A percentile compares a stretch with the other conserved stretches of the same genome.
Evolutionary conservation across 139 green algal species (phyloP).

Genomic region (Edaphochlamys debaryana): DNA sequence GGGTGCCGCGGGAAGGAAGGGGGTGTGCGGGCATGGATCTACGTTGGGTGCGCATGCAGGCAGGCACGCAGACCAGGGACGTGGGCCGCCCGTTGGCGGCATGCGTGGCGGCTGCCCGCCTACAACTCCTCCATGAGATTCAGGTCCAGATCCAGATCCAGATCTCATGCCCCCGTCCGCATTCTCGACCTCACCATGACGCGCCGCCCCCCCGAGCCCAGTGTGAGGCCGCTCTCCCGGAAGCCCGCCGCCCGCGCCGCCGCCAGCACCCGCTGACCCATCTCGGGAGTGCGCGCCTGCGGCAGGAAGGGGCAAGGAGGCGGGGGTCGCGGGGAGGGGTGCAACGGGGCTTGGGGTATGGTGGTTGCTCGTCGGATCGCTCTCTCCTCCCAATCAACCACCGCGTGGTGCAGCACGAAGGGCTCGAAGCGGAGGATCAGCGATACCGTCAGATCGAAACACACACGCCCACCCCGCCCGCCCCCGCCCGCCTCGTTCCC

Average conservation of each 20-base stretch:
- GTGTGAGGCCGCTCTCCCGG: constrained; percentile 73
- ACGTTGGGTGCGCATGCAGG: not conserved
- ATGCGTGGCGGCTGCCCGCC: no score
- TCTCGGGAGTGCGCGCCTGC: constrained; percentile 1
- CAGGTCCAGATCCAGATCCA: not conserved
- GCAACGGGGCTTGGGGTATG: no score
- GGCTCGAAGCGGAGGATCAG: constrained; percentile 82
- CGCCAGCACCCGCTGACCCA: constrained; percentile 53
- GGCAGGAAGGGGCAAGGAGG: no score
- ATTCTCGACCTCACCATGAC: constrained; percentile 65
- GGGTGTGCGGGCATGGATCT: not conserved
- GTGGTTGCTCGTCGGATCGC: no score
- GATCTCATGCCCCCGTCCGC: no score
- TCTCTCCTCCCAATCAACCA: no score
- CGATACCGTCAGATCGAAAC: no score
- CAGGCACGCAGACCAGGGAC: no score
- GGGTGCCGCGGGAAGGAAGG: no score
- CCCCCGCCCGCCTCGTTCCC: not conserved
- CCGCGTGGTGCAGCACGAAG: constrained; percentile 82
- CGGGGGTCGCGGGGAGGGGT: no score
- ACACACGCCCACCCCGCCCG: not conserved
- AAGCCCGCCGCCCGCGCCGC: constrained; percentile 70
- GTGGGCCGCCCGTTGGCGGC: no score
- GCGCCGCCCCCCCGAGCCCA: constrained; percentile 49
- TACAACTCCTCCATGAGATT: no score